phyloP scores from a whole-genome alignment of 2,329 filamentous ascomycete genomes.

The Fusarium anthophilum region DNA sequence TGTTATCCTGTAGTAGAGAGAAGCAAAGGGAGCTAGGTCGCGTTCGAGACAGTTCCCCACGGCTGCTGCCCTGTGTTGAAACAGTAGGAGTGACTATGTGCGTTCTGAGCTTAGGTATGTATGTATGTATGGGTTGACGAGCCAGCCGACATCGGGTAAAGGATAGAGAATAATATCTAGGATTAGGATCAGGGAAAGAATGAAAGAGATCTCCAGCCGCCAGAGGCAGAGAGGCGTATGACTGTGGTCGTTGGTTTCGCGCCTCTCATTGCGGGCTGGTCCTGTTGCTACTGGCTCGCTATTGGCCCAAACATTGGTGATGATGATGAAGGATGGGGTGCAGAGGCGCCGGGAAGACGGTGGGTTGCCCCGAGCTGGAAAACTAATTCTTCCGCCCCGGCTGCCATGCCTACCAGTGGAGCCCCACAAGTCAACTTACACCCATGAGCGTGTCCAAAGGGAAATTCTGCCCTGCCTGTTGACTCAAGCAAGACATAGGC shows the following conservation, averaged over 20 bases:
- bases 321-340: constrained; percentile 6
- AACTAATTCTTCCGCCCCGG: constrained; percentile 19
- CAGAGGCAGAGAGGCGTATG: constrained; percentile 22
- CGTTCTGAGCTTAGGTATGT: not conserved
- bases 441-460: not conserved
- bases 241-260: constrained; percentile 8
- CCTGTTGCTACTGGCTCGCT: constrained; percentile 5
- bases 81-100: not conserved
- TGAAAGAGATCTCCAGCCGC: constrained; percentile 25
- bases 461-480: not conserved
- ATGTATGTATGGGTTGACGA: not conserved
- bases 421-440: not conserved
- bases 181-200: not conserved
- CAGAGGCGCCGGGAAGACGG: not conserved
- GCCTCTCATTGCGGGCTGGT: constrained; percentile 24
- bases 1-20: not conserved
- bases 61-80: not conserved
- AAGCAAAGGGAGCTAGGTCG: not conserved
- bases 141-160: not conserved
- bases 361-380: constrained; percentile 3
- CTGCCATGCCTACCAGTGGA: not conserved
- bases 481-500: not conserved
- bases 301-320: constrained; percentile 33
- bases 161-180: too few species aligned
- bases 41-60: not conserved